These are phyloP conservation scores for Euphorbia peplus DNA, from an alignment of 345 rosid genomes.

Conservation along the genomic window DNA sequence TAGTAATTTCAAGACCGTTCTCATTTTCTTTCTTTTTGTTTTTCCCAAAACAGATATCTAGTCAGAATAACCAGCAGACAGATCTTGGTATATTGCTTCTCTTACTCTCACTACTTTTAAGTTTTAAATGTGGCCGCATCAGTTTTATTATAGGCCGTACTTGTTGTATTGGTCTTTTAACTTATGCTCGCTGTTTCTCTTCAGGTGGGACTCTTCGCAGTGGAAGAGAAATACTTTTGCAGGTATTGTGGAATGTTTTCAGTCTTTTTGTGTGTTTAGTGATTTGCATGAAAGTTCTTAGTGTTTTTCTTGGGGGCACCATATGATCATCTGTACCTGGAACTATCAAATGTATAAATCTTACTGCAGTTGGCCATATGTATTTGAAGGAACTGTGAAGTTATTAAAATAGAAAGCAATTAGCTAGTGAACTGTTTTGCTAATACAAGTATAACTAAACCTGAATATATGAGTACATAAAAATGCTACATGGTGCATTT, in stretches of 20 bases:
- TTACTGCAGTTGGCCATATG: slow-evolving; percentile 7
- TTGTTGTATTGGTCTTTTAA: slow-evolving; percentile 6
- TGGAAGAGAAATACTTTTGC: slow-evolving; percentile 82
- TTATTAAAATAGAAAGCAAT: not conserved
- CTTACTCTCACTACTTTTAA: not conserved
- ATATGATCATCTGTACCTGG: not conserved
- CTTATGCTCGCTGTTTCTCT: slow-evolving; percentile 14
- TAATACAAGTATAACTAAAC: not conserved
- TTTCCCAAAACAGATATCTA: slow-evolving; percentile 40
- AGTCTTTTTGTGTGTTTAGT: slow-evolving; percentile 3
- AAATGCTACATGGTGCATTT: not conserved
- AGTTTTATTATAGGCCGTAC: not conserved
- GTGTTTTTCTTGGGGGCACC: not conserved
- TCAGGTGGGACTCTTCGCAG: slow-evolving; percentile 50
- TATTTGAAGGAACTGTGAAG: not conserved
- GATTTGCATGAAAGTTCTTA: slow-evolving; percentile 1
- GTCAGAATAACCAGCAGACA: slow-evolving; percentile 44
- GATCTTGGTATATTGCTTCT: slow-evolving; percentile 52
- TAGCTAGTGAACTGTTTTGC: not conserved
- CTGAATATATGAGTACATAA: slow-evolving; percentile 15
- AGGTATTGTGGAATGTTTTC: slow-evolving; percentile 37
- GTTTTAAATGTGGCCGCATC: not conserved
- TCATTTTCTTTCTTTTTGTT: not conserved
- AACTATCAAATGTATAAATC: not conserved
- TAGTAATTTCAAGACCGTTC: not conserved